phyloP scores from a whole-genome alignment of 2,329 filamentous ascomycete genomes.

The Ploettnerulaceae sp. region DNA sequence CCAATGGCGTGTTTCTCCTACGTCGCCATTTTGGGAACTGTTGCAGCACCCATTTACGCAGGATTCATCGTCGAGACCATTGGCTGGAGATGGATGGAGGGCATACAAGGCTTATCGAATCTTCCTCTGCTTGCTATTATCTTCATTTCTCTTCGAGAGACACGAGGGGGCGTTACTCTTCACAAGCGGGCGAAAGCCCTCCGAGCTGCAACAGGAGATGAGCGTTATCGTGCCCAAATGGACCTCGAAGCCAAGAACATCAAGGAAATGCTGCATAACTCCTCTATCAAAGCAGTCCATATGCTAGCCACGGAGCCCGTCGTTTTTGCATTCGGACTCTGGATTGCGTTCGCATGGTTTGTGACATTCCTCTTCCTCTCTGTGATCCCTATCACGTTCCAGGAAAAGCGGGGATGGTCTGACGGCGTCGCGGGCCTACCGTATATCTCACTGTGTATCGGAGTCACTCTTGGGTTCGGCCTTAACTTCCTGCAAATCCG shows the following conservation, averaged over 20 bases:
- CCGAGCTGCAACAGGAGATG: slow-evolving; percentile 56
- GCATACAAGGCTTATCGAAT: slow-evolving; percentile 70
- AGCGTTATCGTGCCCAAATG: slow-evolving; percentile 46
- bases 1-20: slow-evolving; percentile 86
- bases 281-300: slow-evolving; percentile 69
- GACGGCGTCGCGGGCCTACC: slow-evolving; percentile 57
- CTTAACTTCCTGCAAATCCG: slow-evolving; percentile 46
- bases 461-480: slow-evolving; percentile 34
- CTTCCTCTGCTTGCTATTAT: slow-evolving; percentile 59
- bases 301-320: slow-evolving; percentile 67
- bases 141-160: slow-evolving; percentile 72
- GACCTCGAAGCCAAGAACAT: slow-evolving; percentile 51
- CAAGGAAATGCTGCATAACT: slow-evolving; percentile 63
- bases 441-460: slow-evolving; percentile 45
- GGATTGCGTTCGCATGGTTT: slow-evolving; percentile 85
- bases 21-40: slow-evolving; percentile 67
- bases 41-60: slow-evolving; percentile 62
- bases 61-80: slow-evolving; percentile 54
- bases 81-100: slow-evolving; percentile 82
- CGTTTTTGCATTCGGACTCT: slow-evolving; percentile 80
- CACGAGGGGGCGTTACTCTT: slow-evolving; percentile 71
- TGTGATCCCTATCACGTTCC: slow-evolving; percentile 69
- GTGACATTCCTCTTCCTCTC: slow-evolving; percentile 79
- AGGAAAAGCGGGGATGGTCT: slow-evolving; percentile 63
- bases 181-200: slow-evolving; percentile 67